Conservation (phyloP, 257 asterid genomes). For the Solanum ossicruentum region DNA sequence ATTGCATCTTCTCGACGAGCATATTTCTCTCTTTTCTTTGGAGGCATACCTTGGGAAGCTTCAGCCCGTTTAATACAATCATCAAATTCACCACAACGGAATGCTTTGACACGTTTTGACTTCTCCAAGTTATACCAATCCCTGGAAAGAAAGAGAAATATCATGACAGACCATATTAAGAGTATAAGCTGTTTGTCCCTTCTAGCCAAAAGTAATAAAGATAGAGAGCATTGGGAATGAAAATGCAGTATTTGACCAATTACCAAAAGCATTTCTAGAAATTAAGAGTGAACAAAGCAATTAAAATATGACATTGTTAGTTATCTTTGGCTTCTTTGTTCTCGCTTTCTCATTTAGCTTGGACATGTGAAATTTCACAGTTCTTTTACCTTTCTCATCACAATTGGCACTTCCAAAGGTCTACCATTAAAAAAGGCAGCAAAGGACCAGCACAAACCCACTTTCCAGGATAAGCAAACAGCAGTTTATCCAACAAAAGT, state of each 20-base stretch:
- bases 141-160: constrained; percentile 26
- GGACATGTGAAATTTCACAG: neutral
- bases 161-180: neutral
- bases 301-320: neutral
- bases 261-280: neutral
- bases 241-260: neutral
- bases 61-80: constrained; percentile 95
- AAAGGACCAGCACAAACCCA: neutral
- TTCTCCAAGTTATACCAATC: constrained; percentile 99
- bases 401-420: neutral
- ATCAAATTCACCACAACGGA: constrained; percentile 93
- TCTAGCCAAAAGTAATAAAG: neutral
- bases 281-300: neutral
- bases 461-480: neutral
- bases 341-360: neutral
- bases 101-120: constrained; percentile 93
- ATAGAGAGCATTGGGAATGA: neutral
- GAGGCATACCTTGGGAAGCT: constrained; percentile 92
- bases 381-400: neutral
- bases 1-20: constrained; percentile 99
- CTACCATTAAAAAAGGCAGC: neutral
- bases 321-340: neutral
- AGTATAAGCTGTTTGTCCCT: neutral
- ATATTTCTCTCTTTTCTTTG: constrained; percentile 96
- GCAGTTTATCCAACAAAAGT: neutral